Evolutionary conservation across 2,329 filamentous ascomycete species (phyloP).

Genomic region (Aspergillus fischeri): DNA sequence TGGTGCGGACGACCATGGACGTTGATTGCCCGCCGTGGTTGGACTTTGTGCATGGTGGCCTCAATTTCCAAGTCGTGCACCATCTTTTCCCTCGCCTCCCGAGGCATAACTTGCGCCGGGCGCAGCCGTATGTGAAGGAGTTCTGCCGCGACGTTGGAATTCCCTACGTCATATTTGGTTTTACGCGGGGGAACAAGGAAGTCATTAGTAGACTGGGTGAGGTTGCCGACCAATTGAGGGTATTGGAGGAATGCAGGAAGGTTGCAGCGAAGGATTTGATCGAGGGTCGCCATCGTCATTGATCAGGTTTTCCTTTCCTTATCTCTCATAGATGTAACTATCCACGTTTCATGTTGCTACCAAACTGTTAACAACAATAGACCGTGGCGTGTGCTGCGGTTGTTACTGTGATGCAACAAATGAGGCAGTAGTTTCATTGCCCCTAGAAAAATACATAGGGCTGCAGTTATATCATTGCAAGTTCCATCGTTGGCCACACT

Average conservation of each 20-base stretch:
- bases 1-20: constrained; percentile 91
- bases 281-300: neutral
- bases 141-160: constrained; percentile 81
- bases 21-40: constrained; percentile 84
- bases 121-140: constrained; percentile 71
- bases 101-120: constrained; percentile 72
- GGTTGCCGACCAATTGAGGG: constrained; percentile 72
- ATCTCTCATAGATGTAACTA: too few species aligned
- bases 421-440: too few species aligned
- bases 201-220: constrained; percentile 74
- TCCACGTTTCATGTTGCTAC: too few species aligned
- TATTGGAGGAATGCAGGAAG: constrained; percentile 70
- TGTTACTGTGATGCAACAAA: too few species aligned
- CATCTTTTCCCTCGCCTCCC: constrained; percentile 81
- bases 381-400: too few species aligned
- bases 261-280: neutral
- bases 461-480: too few species aligned
- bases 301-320: neutral
- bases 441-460: too few species aligned
- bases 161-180: constrained; percentile 80
- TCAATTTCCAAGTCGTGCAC: constrained; percentile 87
- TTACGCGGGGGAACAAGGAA: constrained; percentile 77
- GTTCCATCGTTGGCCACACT: too few species aligned
- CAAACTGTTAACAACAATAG: too few species aligned
- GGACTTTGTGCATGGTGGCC: constrained; percentile 81